Percentiles rank a stretch among this genome's conserved stretches.
phyloP scores from a whole-genome alignment of 345 rosid species.

The Crucihimalaya himalaica region DNA sequence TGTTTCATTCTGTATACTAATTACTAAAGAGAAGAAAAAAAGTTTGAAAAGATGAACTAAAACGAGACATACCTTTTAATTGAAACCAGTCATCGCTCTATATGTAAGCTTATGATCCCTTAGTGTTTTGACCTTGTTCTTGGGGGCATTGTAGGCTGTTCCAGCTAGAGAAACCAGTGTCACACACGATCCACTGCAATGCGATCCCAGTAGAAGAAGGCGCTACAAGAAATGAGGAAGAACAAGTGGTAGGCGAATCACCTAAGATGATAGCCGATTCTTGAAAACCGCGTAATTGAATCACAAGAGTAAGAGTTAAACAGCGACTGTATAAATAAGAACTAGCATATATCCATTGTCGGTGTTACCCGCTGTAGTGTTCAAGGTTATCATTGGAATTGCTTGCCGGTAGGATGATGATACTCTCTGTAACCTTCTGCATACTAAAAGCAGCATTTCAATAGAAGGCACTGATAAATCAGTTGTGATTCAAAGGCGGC shows the following conservation, averaged over 20 bases:
- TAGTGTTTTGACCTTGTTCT: constrained; percentile 10
- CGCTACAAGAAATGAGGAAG: constrained; percentile 44
- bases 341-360: neutral
- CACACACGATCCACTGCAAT: constrained; percentile 87
- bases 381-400: neutral
- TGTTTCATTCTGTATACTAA: neutral
- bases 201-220: constrained; percentile 54
- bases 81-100: neutral
- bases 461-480: neutral
- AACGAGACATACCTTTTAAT: neutral
- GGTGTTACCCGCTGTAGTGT: neutral
- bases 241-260: constrained; percentile 38
- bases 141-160: constrained; percentile 56
- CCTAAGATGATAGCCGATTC: constrained; percentile 51
- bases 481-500: neutral
- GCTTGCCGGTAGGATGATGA: neutral
- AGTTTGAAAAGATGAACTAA: neutral
- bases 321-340: constrained; percentile 21
- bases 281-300: constrained; percentile 33
- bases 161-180: constrained; percentile 90
- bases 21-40: neutral
- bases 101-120: neutral
- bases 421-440: neutral
- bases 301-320: neutral
- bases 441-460: neutral